Base-by-base conservation (phyloP, 345 rosid genomes). In the Toxicodendron radicans region DNA sequence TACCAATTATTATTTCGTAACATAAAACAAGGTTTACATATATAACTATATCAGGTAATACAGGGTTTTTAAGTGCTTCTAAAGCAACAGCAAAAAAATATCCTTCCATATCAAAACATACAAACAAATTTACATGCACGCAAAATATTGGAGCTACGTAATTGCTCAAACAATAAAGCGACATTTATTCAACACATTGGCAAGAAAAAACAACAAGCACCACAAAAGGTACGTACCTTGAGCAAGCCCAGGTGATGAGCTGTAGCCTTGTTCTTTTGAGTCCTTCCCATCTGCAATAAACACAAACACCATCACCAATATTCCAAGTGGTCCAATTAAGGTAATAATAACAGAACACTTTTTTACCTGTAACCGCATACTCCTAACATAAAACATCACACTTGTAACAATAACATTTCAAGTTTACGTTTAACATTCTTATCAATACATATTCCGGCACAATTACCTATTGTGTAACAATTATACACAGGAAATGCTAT, bases 241-340 rank as follows among this genome's bases (percentile, higher is more conserved):
- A 95, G 91, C 90, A 93, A 84, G 54, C 99, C 97, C 63, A 95
- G 81, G 85, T 95, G 99, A 82, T 95, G 99, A 16, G 99, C 87
- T 0, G 99, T 95, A 8, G 99, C 99, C 85, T 95, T 95, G 80
- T 95, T 95, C 88, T 95, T 95, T 79, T 95, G 98, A 33, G 99
- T 95, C 87, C 73, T 91, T 9, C 92, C 98, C 99, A 95, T 95
- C 99, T 95, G 85, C 75, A 60, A 70, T 35, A 75, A 71, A 68
- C 21, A 82, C 8, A 48, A 65, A 30, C 45, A 64, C 57, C 10
- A 12, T 5, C 14, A 12, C n/a, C 51, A 46, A 10, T 10, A 35
- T 35, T 35, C 41, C 5, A 6, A 2, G 30, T 2, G 30, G 30
- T 27, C 30, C 30, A 27, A 27, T 5, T 8, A 5, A 7, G 43